Evolutionary conservation across 257 asterid species (phyloP).

Genomic region (Rehmannia glutinosa): DNA sequence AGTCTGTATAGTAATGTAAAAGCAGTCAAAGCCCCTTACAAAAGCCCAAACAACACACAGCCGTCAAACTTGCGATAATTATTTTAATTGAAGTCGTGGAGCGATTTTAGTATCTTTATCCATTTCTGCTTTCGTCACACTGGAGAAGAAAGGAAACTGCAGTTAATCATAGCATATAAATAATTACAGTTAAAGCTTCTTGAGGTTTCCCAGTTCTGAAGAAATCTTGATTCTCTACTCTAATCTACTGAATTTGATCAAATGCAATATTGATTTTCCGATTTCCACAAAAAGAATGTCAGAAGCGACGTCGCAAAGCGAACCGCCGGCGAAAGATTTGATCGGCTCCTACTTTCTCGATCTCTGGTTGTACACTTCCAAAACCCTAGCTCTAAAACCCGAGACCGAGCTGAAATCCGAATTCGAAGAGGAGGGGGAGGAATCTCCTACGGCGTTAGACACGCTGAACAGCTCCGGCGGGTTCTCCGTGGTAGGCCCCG

Average conservation of each 20-base stretch:
- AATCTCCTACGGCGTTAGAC: slow-evolving; percentile 68
- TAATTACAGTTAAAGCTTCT: slow-evolving; percentile 12
- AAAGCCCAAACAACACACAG: neutral
- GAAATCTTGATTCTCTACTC: slow-evolving; percentile 15
- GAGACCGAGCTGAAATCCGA: slow-evolving; percentile 25
- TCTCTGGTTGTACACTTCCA: slow-evolving; percentile 64
- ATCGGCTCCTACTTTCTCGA: slow-evolving; percentile 70
- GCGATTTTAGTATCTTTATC: neutral
- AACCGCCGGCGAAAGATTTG: slow-evolving; percentile 37
- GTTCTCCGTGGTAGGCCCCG: slow-evolving; percentile 70
- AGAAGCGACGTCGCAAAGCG: slow-evolving; percentile 38
- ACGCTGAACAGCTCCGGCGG: slow-evolving; percentile 77
- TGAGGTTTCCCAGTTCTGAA: neutral
- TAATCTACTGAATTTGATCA: neutral
- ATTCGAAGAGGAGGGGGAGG: slow-evolving; percentile 49
- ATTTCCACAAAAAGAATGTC: slow-evolving; percentile 28
- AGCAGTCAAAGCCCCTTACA: too few species aligned
- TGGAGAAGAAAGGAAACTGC: neutral
- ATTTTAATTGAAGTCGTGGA: neutral
- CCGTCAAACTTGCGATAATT: neutral
- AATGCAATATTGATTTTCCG: slow-evolving; percentile 27
- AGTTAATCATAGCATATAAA: neutral
- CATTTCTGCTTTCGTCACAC: neutral
- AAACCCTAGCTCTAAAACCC: slow-evolving; percentile 39
- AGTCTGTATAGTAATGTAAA: too few species aligned